Percentiles rank a stretch among this genome's conserved stretches.
phyloP scores from a whole-genome alignment of 1,284 basidiomycete species.

The Exobasidium rhododendri region DNA sequence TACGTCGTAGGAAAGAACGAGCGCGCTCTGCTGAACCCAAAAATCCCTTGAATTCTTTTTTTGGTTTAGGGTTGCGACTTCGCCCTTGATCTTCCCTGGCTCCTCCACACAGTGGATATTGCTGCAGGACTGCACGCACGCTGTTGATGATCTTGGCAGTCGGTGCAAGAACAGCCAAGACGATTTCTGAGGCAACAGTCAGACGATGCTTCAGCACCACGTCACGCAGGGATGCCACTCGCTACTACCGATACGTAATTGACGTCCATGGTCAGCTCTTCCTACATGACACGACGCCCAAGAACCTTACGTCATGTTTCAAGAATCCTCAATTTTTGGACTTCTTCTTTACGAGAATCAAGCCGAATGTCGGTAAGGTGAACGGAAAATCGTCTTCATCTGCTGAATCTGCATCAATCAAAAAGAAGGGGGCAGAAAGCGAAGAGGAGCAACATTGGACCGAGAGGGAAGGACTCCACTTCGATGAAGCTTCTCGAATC shows the following conservation, averaged over 20 bases:
- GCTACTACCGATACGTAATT: slow-evolving; percentile 10
- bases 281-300: slow-evolving; percentile 15
- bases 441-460: slow-evolving; percentile 9
- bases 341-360: slow-evolving; percentile 20
- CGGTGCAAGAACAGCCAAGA: too few species aligned
- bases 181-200: too few species aligned
- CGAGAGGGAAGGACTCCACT: not conserved
- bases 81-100: too few species aligned
- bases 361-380: slow-evolving; percentile 9
- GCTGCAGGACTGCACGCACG: too few species aligned
- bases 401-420: not conserved
- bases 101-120: too few species aligned
- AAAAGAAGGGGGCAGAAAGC: not conserved
- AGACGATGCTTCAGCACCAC: not conserved
- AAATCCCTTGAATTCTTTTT: too few species aligned
- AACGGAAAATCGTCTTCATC: not conserved
- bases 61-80: too few species aligned
- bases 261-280: slow-evolving; percentile 22
- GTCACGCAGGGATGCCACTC: not conserved
- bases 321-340: slow-evolving; percentile 19
- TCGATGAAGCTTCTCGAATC: not conserved
- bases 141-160: too few species aligned
- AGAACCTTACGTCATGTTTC: slow-evolving; percentile 22
- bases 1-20: too few species aligned
- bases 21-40: too few species aligned